Conservation (phyloP, 164 flowering plant genomes). For the Tetracentron sinense region DNA sequence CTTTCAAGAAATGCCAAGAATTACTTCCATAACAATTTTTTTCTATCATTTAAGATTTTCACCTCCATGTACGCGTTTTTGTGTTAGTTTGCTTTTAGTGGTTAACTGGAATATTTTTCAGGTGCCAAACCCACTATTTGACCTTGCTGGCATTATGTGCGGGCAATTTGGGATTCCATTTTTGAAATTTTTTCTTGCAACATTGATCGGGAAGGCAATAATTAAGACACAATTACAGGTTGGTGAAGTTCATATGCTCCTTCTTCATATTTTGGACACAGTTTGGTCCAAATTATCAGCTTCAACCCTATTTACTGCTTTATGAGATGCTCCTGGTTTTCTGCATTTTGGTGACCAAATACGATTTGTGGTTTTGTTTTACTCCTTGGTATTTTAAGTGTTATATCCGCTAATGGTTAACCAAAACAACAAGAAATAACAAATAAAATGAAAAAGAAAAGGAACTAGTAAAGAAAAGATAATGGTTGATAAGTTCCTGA, state of each 20-base stretch:
- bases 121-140: constrained; percentile 99
- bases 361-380: constrained; percentile 1
- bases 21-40: no score
- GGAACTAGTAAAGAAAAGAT: no score
- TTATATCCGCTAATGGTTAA: no score
- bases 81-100: background rate
- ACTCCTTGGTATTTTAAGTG: background rate
- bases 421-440: no score
- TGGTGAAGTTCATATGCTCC: constrained; percentile 12
- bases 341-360: background rate
- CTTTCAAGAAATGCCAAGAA: no score
- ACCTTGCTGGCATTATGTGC: constrained; percentile 99
- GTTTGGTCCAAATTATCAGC: background rate
- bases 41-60: no score
- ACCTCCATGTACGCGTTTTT: no score
- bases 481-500: no score
- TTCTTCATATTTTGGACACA: background rate
- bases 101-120: constrained; percentile 25
- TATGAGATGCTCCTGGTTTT: background rate
- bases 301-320: background rate
- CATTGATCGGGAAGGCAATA: constrained; percentile 87
- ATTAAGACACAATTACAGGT: constrained; percentile 98
- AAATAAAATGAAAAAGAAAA: no score
- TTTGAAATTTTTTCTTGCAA: constrained; percentile 91
- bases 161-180: constrained; percentile 97